Evolutionary conservation across 192 early-diverging fungal species (phyloP), one percentile per base, ranked within the genome.

Genomic region (Funneliformis geosporum): DNA sequence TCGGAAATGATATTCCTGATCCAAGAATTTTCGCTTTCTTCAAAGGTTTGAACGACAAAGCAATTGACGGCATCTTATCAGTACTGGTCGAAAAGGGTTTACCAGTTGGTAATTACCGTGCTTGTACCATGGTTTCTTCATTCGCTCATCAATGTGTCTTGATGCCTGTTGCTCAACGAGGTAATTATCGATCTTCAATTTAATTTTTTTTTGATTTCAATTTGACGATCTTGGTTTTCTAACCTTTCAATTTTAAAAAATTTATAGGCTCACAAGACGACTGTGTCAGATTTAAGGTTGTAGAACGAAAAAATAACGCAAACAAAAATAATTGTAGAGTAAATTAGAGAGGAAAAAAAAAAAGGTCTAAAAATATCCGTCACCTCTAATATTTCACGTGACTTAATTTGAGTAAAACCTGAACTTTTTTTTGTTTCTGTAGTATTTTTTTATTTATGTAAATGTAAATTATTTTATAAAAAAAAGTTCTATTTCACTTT

Each of bases 161-260:
- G 12, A 79, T 79, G 78, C 78, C 78, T n/a, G 68, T 79, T 66
- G 78, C 78, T 43, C 78, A 73, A 38, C 72, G 78, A 43, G 78
- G 78, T 62, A 55, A 55, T 55, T 55, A 55, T 55, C 14, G 18
- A 55, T 4, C 2, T 50, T 14, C 7, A 43, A 43, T 43, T 43
- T 43, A 8, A 43, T 43, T 14, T 4, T n/a, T n/a, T n/a, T n/a
- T n/a, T n/a, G n/a, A n/a, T n/a, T n/a, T n/a, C n/a, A n/a, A n/a
- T n/a, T n/a, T n/a, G n/a, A n/a, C n/a, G n/a, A n/a, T n/a, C n/a
- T n/a, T n/a, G n/a, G n/a, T n/a, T n/a, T n/a, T n/a, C n/a, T n/a
- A n/a, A n/a, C n/a, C n/a, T n/a, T n/a, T 55, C 9, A 47, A 47
- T 12, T 47, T 47, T 47, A 9, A 46, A 8, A 10, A 10, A 18